Conservation (phyloP, 2,329 filamentous ascomycete genomes). For the Ascochyta rabiei region DNA sequence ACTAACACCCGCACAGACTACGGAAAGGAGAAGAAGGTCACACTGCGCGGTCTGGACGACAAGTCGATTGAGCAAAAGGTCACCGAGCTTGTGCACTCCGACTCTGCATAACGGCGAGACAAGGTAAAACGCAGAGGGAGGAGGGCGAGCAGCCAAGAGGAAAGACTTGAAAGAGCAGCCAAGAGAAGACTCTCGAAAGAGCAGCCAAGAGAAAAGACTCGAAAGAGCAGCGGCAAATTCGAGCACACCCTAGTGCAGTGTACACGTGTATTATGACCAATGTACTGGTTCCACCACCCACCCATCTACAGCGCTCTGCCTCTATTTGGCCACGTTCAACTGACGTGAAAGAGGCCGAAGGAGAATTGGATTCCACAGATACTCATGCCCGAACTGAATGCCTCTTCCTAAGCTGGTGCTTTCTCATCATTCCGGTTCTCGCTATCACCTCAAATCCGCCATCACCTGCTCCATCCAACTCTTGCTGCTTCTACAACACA, state of each 20-base stretch:
- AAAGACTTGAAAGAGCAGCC: neutral
- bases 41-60: slow-evolving; percentile 70
- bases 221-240: slow-evolving; percentile 13
- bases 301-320: too few species aligned
- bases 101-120: slow-evolving; percentile 20
- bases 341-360: too few species aligned
- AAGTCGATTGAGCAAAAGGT: slow-evolving; percentile 74
- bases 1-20: slow-evolving; percentile 56
- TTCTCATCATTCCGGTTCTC: too few species aligned
- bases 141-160: neutral
- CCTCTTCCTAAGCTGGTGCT: too few species aligned
- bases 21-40: slow-evolving; percentile 70
- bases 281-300: slow-evolving; percentile 15
- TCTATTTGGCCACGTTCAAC: too few species aligned
- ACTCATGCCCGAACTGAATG: too few species aligned
- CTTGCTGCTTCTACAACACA: too few species aligned
- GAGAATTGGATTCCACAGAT: too few species aligned
- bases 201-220: slow-evolving; percentile 2
- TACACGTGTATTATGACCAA: slow-evolving; percentile 33
- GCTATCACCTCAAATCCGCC: too few species aligned
- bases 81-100: slow-evolving; percentile 63
- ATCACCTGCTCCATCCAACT: too few species aligned
- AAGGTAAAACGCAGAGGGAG: neutral
- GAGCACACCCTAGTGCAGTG: slow-evolving; percentile 6
- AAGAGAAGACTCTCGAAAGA: slow-evolving; percentile 1